Evolutionary conservation across 2,329 filamentous ascomycete species (phyloP).

Genomic region (Oidium heveae): DNA sequence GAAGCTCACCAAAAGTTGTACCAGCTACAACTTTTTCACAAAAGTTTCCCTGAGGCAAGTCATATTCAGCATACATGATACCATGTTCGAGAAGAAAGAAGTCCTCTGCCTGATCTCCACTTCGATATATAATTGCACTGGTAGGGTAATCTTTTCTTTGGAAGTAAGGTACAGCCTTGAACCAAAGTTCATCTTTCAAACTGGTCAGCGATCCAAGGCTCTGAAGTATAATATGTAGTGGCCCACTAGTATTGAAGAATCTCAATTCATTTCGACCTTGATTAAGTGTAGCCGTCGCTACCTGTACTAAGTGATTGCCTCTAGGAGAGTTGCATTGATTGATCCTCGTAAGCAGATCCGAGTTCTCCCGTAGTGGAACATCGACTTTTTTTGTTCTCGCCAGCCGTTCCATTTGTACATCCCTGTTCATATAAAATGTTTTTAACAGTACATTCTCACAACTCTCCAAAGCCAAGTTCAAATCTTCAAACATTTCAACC

Average conservation of each 20-base stretch:
- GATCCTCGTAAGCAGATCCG: constrained; percentile 15
- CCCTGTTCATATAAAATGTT: constrained; percentile 47
- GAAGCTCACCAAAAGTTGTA: constrained; percentile 83
- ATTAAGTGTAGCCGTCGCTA: constrained; percentile 49
- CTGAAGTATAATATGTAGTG: constrained; percentile 73
- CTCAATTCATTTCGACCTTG: constrained; percentile 33
- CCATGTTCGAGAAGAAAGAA: constrained; percentile 85
- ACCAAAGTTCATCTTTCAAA: constrained; percentile 91
- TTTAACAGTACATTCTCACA: constrained; percentile 88
- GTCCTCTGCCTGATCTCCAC: constrained; percentile 50
- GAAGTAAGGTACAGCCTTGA: constrained; percentile 54
- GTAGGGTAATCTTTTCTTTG: constrained; percentile 36
- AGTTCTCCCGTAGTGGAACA: constrained; percentile 7
- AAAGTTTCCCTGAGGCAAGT: constrained; percentile 67
- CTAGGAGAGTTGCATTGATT: constrained; percentile 56
- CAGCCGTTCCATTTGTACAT: constrained; percentile 25
- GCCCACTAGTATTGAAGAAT: constrained; percentile 75
- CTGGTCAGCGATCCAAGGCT: constrained; percentile 77
- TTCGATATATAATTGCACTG: constrained; percentile 51
- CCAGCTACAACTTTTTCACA: constrained; percentile 84
- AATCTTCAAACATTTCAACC: constrained; percentile 60
- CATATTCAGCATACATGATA: constrained; percentile 72
- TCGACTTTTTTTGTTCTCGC: constrained; percentile 13
- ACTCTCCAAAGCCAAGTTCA: constrained; percentile 80
- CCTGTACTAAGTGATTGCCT: constrained; percentile 48